Percentiles rank a stretch among this genome's conserved stretches.
These are phyloP conservation scores for Polychytrium aggregatum DNA, from an alignment of 192 early-diverging fungal species.

Conservation along the genomic window DNA sequence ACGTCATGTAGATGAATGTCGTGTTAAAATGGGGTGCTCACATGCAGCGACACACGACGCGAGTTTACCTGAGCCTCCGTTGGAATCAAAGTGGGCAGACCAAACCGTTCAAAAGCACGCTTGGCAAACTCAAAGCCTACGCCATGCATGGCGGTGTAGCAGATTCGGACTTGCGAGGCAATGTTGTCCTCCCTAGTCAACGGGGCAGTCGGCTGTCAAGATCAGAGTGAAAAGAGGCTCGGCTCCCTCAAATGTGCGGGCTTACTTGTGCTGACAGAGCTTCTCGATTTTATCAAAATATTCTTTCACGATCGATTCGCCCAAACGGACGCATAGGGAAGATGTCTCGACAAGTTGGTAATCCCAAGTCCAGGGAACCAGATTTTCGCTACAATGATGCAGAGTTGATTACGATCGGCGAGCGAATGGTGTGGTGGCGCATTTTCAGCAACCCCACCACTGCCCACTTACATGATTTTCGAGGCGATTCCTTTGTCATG, in stretches of 20 bases:
- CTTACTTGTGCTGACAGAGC: not conserved
- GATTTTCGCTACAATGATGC: too few relatives aligned
- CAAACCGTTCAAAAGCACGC: constrained; percentile 55
- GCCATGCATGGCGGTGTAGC: constrained; percentile 94
- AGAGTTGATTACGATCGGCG: constrained; percentile 7
- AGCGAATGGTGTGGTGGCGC: too few relatives aligned
- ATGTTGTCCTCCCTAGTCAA: constrained; percentile 31
- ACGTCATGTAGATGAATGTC: too few relatives aligned
- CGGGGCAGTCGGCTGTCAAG: not conserved
- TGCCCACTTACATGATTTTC: constrained; percentile 50
- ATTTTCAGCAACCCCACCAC: too few relatives aligned
- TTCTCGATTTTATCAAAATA: constrained; percentile 46
- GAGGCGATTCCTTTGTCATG: constrained; percentile 69
- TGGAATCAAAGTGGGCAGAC: constrained; percentile 50
- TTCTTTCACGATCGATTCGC: constrained; percentile 46
- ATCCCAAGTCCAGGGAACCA: constrained; percentile 64
- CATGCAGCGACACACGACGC: too few relatives aligned
- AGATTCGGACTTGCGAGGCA: constrained; percentile 46
- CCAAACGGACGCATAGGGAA: constrained; percentile 42
- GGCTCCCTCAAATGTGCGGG: too few relatives aligned
- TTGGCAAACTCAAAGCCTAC: constrained; percentile 72
- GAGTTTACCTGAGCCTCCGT: constrained; percentile 65
- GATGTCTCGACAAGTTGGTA: constrained; percentile 39
- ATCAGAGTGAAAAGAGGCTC: not conserved
- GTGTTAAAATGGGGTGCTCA: too few relatives aligned